Evolutionary conservation across 2,329 filamentous ascomycete genomes (phyloP).

Genomic region (Fusarium miscanthi): DNA sequence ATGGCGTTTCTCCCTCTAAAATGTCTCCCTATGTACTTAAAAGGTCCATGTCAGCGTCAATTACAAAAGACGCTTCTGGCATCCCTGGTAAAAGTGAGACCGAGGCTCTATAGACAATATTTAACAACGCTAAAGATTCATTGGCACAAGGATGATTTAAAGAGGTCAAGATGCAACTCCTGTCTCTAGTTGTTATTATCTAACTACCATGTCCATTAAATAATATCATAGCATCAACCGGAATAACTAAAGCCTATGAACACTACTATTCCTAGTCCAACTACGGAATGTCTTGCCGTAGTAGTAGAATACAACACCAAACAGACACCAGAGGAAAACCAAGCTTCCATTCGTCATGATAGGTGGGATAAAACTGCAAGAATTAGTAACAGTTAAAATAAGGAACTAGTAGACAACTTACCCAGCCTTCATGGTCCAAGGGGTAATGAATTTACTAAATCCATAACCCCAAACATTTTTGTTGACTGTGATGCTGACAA

Average conservation of each 20-base stretch:
- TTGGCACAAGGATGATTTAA: too few relatives aligned
- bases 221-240: accelerated
- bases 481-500: neutral
- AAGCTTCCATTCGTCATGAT: neutral
- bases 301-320: neutral
- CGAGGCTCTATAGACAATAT: too few relatives aligned
- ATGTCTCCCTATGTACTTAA: too few relatives aligned
- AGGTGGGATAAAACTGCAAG: neutral
- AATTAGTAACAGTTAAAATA: neutral
- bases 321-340: neutral
- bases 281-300: slow-evolving; percentile 1
- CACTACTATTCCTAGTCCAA: neutral
- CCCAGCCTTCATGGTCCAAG: neutral
- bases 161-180: neutral
- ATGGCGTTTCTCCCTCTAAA: neutral
- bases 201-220: neutral
- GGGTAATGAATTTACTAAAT: neutral
- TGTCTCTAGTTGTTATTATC: neutral
- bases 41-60: too few relatives aligned
- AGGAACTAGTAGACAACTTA: neutral
- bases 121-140: too few relatives aligned
- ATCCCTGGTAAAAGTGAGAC: too few relatives aligned
- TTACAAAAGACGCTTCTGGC: too few relatives aligned
- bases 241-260: neutral
- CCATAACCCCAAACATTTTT: neutral